Conservation (phyloP, 257 asterid genomes). For the Linderniella brevidens region DNA sequence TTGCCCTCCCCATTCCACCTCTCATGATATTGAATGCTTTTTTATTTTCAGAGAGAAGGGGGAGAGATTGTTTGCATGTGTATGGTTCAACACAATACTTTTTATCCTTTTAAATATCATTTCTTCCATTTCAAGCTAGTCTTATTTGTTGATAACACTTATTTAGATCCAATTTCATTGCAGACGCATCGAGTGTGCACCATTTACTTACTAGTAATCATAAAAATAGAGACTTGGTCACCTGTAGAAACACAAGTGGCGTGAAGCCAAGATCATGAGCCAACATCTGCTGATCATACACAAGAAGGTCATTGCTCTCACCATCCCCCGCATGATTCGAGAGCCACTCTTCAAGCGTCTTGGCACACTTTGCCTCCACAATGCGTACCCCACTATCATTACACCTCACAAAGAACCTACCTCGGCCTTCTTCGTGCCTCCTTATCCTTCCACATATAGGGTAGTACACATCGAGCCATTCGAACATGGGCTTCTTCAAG, state of each 20-base stretch:
- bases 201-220: too few species aligned
- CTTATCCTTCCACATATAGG: conserved; percentile 39
- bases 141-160: too few species aligned
- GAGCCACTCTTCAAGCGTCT: conserved; percentile 42
- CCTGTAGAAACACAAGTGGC: too few species aligned
- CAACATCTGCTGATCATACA: conserved; percentile 21
- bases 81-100: too few species aligned
- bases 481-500: conserved; percentile 41
- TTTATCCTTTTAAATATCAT: too few species aligned
- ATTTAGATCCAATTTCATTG: too few species aligned
- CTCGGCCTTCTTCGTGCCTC: conserved; percentile 8
- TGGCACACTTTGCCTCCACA: conserved; percentile 47
- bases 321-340: conserved; percentile 9
- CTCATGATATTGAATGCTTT: too few species aligned
- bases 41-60: too few species aligned
- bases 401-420: conserved; percentile 54
- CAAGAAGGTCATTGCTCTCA: conserved; percentile 22
- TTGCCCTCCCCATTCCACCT: too few species aligned
- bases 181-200: too few species aligned
- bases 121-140: too few species aligned
- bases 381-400: conserved; percentile 73
- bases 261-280: conserved; percentile 41
- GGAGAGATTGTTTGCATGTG: too few species aligned
- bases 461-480: conserved; percentile 23
- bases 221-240: neutral